A percentile compares a stretch with the other conserved stretches of the same genome.
Conservation (phyloP, 2,329 filamentous ascomycete genomes). For the Colletotrichum sp. region DNA sequence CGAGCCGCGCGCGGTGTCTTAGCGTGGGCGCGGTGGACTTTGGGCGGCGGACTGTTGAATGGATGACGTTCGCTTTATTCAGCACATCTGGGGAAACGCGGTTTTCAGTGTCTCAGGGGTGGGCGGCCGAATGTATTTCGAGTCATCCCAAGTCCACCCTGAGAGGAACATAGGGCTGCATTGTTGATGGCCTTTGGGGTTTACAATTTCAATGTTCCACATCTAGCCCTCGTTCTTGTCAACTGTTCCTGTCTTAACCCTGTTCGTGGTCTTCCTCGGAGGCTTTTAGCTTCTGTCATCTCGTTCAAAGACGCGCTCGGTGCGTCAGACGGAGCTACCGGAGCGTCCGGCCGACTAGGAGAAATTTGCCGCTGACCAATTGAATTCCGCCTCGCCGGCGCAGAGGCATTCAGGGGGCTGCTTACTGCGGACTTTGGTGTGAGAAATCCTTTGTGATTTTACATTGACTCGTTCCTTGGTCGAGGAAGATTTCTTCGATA, state of each 20-base stretch:
- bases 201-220: too few species aligned
- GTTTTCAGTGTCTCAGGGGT: background rate
- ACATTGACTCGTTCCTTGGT: too few species aligned
- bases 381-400: background rate
- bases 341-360: background rate
- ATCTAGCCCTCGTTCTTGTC: too few species aligned
- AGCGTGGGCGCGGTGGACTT: background rate
- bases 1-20: background rate
- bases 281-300: background rate
- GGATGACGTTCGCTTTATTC: background rate
- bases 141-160: background rate
- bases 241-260: background rate
- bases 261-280: background rate
- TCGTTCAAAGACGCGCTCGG: background rate
- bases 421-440: background rate
- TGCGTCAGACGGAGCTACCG: background rate
- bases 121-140: background rate
- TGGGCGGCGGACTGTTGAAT: background rate
- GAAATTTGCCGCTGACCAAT: background rate
- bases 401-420: background rate
- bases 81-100: background rate
- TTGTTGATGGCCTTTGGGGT: background rate
- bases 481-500: background rate
- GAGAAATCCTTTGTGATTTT: background rate
- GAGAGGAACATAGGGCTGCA: background rate